phyloP scores from a whole-genome alignment of 177 flowering plant genomes.

The Vitis hybrid region DNA sequence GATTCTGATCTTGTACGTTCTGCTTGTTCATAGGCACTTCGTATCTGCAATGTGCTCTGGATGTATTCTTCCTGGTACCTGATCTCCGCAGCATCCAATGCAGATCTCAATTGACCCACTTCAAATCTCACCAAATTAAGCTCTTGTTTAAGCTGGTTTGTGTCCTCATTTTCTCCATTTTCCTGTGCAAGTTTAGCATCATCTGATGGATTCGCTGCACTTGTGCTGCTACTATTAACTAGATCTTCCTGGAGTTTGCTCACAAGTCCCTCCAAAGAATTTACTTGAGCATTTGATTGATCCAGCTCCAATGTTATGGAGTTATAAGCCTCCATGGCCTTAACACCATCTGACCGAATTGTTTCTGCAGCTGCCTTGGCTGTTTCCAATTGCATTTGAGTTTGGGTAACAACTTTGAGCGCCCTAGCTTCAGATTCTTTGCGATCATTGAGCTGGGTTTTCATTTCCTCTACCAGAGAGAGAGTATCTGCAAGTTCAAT shows the following conservation, averaged over 20 bases:
- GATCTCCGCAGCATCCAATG: constrained; percentile 62
- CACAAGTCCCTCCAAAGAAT: constrained; percentile 53
- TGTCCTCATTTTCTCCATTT: constrained; percentile 26
- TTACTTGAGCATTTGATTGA: constrained; percentile 46
- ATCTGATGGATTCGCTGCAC: constrained; percentile 9
- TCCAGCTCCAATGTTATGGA: constrained; percentile 47
- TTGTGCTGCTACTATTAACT: constrained; percentile 7
- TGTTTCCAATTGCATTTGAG: constrained; percentile 46
- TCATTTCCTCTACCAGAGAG: constrained; percentile 50
- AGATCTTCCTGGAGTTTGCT: constrained; percentile 49
- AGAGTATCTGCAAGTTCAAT: constrained; percentile 51
- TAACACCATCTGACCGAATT: constrained; percentile 37
- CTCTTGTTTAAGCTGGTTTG: constrained; percentile 35
- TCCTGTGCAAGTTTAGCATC: constrained; percentile 7
- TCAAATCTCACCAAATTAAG: constrained; percentile 42
- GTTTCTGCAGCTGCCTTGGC: constrained; percentile 46
- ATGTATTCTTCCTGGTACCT: constrained; percentile 71
- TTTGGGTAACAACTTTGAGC: constrained; percentile 34
- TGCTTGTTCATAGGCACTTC: constrained; percentile 62
- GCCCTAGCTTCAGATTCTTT: constrained; percentile 73
- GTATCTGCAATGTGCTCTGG: constrained; percentile 57
- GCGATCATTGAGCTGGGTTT: constrained; percentile 45
- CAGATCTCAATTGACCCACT: constrained; percentile 44
- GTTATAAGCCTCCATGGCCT: constrained; percentile 42
- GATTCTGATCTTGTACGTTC: constrained; percentile 48